A percentile compares a stretch with the other conserved stretches of the same genome.
Conservation (phyloP, 2,329 filamentous ascomycete genomes). For the Aspergillus spinulosporus region DNA sequence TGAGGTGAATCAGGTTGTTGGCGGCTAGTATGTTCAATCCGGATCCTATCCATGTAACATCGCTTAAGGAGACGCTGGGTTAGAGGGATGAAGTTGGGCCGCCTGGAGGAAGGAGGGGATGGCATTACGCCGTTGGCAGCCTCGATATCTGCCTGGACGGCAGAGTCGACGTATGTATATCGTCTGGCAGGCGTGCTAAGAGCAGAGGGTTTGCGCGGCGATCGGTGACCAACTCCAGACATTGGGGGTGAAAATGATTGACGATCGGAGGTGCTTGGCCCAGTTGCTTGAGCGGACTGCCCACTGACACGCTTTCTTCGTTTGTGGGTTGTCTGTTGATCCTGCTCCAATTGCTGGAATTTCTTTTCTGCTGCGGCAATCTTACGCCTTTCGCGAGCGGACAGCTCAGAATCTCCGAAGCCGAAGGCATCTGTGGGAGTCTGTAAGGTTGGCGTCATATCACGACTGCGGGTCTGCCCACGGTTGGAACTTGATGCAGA, state of each 20-base stretch:
- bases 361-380: conserved; percentile 63
- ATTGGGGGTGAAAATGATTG: conserved; percentile 40
- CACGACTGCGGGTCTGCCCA: conserved; percentile 59
- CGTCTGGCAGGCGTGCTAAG: conserved; percentile 29
- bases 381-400: conserved; percentile 63
- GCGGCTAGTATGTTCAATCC: conserved; percentile 33
- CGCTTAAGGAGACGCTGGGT: conserved; percentile 46
- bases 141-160: conserved; percentile 48
- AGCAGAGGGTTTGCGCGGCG: conserved; percentile 34
- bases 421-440: conserved; percentile 39
- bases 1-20: conserved; percentile 22
- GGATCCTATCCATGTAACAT: conserved; percentile 43
- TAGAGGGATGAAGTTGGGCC: conserved; percentile 41
- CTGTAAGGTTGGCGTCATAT: conserved; percentile 60
- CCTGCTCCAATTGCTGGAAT: conserved; percentile 61
- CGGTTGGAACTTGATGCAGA: conserved; percentile 61
- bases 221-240: conserved; percentile 27
- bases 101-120: conserved; percentile 24
- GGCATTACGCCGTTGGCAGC: conserved; percentile 30
- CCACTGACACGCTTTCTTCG: conserved; percentile 60
- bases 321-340: conserved; percentile 52
- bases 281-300: conserved; percentile 48
- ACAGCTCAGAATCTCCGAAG: conserved; percentile 53
- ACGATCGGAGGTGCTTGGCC: conserved; percentile 31
- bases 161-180: conserved; percentile 35